A percentile compares a stretch with the other conserved stretches of the same genome.
These are phyloP conservation scores for Pythium scleroteichum DNA, from an alignment of 352 stramenopile species.

Conservation along the genomic window DNA sequence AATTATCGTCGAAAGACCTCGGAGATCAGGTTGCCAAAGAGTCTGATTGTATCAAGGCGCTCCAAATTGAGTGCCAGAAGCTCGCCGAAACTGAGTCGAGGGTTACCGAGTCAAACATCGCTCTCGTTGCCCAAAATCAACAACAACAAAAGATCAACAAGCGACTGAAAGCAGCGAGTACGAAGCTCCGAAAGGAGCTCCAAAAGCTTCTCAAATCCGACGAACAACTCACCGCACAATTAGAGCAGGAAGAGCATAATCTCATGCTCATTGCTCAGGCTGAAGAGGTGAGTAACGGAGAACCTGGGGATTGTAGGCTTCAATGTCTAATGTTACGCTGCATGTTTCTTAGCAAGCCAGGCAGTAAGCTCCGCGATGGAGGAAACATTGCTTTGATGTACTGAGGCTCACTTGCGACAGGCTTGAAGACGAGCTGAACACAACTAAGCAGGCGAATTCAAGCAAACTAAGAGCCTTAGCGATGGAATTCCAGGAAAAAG, in stretches of 20 bases:
- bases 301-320: no score
- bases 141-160: slow-evolving; percentile 9
- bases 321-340: no score
- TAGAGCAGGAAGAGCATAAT: background rate
- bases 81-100: background rate
- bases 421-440: slow-evolving; percentile 2
- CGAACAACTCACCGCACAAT: slow-evolving; percentile 1
- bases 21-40: no score
- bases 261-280: slow-evolving; percentile 7
- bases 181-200: slow-evolving; percentile 17
- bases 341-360: no score
- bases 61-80: background rate
- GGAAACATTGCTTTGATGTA: background rate
- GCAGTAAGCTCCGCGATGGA: background rate
- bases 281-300: background rate
- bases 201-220: background rate
- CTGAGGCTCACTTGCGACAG: background rate
- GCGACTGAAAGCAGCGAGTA: slow-evolving; percentile 3
- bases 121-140: background rate
- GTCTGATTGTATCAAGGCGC: background rate
- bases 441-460: background rate
- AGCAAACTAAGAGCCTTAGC: background rate
- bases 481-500: slow-evolving; percentile 8
- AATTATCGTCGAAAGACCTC: no score
- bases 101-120: no score